phyloP scores from a whole-genome alignment of 306 rosid genomes.

The Sicyos edulis region DNA sequence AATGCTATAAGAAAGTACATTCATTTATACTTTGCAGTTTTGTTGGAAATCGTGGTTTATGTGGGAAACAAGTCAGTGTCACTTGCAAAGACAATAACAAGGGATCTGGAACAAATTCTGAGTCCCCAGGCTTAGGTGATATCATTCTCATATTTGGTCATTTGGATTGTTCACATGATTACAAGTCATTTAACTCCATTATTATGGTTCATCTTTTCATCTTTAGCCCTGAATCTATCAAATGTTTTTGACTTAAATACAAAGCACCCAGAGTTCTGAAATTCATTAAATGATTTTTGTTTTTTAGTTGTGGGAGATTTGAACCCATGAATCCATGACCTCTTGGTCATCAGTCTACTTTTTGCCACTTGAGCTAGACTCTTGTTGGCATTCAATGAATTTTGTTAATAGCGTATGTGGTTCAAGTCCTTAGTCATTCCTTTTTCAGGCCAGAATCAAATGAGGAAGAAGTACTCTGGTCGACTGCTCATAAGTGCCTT shows the following conservation, averaged over 20 bases:
- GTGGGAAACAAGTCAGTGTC: conserved; percentile 61
- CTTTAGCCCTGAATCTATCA: not conserved
- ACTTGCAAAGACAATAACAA: conserved; percentile 58
- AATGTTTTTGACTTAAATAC: not conserved
- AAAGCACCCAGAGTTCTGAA: not conserved
- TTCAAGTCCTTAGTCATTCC: conserved; percentile 12
- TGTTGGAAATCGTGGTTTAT: conserved; percentile 84
- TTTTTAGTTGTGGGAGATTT: too few species aligned
- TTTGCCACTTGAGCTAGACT: too few species aligned
- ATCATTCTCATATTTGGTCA: not conserved
- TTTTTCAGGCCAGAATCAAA: conserved; percentile 52
- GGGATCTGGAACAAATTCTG: conserved; percentile 38
- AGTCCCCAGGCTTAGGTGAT: conserved; percentile 45
- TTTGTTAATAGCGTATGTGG: not conserved
- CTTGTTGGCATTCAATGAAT: not conserved
- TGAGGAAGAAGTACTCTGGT: conserved; percentile 81
- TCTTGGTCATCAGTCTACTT: too few species aligned
- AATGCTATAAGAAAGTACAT: conserved; percentile 2
- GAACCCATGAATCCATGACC: too few species aligned
- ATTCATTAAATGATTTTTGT: too few species aligned
- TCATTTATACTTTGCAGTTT: conserved; percentile 62
- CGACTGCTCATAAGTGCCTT: conserved; percentile 92
- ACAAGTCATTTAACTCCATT: conserved; percentile 2
- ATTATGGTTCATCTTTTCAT: not conserved
- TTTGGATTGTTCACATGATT: not conserved